Percentiles rank a stretch among this genome's conserved stretches.
phyloP scores from a whole-genome alignment of 2,329 filamentous ascomycete species.

The Penicillium sp. region DNA sequence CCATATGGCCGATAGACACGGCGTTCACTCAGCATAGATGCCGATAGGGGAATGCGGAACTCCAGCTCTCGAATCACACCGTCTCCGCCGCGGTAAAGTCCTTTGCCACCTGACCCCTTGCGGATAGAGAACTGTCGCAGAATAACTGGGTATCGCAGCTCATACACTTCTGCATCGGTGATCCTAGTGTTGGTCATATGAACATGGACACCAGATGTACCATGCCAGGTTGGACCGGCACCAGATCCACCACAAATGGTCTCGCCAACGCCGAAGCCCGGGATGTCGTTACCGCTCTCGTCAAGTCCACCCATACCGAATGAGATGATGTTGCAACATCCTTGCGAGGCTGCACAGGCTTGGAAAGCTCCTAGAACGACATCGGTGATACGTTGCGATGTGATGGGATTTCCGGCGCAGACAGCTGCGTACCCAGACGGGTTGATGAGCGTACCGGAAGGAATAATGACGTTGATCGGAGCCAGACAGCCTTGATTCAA shows the following conservation, averaged over 20 bases:
- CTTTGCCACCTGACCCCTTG: constrained; percentile 53
- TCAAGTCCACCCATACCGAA: constrained; percentile 11
- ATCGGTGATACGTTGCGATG: constrained; percentile 65
- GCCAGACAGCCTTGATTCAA: constrained; percentile 71
- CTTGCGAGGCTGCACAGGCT: constrained; percentile 64
- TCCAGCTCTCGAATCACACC: constrained; percentile 74
- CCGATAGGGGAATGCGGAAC: constrained; percentile 42
- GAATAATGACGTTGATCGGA: constrained; percentile 60
- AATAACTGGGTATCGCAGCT: constrained; percentile 65
- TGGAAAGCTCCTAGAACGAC: constrained; percentile 66
- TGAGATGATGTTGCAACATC: constrained; percentile 63
- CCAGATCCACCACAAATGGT: constrained; percentile 70
- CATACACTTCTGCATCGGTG: constrained; percentile 69
- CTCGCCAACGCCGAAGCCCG: constrained; percentile 65
- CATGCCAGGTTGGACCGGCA: constrained; percentile 62
- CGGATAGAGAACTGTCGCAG: constrained; percentile 61
- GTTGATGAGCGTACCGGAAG: constrained; percentile 55
- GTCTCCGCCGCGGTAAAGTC: constrained; percentile 60
- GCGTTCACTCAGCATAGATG: constrained; percentile 17
- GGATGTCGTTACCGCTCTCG: constrained; percentile 7
- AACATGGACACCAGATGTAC: constrained; percentile 63
- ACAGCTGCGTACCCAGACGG: constrained; percentile 64
- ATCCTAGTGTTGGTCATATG: constrained; percentile 82
- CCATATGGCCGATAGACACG: constrained; percentile 14
- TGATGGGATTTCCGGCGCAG: constrained; percentile 67